These are phyloP conservation scores for Verticillium alfalfae DNA, from an alignment of 2,329 filamentous ascomycete species.

Conservation along the genomic window DNA sequence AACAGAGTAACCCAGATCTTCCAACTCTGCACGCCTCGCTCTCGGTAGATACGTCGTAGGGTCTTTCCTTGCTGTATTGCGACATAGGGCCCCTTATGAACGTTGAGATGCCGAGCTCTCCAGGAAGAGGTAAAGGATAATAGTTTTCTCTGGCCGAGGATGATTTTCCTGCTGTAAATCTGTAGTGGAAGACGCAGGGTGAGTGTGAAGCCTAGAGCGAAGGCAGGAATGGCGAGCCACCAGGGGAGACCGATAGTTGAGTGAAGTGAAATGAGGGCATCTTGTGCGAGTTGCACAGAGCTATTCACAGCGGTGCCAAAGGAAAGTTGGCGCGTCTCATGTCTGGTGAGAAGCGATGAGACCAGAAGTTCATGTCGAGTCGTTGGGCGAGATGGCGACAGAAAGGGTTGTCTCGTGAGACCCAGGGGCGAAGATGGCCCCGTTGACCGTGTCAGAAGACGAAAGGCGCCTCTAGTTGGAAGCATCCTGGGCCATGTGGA, in stretches of 20 bases:
- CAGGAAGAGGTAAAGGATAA: constrained; percentile 26
- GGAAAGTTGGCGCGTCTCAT: constrained; percentile 17
- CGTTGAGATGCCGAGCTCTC: constrained; percentile 4
- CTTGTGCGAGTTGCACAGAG: neutral
- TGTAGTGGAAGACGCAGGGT: constrained; percentile 40
- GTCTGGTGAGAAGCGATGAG: neutral
- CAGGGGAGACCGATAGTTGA: constrained; percentile 38
- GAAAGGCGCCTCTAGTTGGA: neutral
- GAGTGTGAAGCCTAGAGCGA: constrained; percentile 40
- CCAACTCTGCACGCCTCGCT: constrained; percentile 40
- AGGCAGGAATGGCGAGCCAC: constrained; percentile 48
- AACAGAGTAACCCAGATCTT: constrained; percentile 33
- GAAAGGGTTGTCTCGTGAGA: neutral
- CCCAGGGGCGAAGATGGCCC: neutral
- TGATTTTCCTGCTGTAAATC: constrained; percentile 27
- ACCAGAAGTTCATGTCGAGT: neutral
- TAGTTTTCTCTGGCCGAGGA: constrained; percentile 20
- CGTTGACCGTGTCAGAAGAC: neutral
- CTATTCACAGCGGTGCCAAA: constrained; percentile 19
- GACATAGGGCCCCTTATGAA: constrained; percentile 11
- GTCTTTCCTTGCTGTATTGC: constrained; percentile 20
- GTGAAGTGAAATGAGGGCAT: constrained; percentile 26
- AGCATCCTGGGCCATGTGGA: neutral
- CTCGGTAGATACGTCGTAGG: constrained; percentile 25
- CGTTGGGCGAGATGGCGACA: neutral